Conservation (phyloP, 2,329 filamentous ascomycete species). For the Fusarium tuaranense region DNA sequence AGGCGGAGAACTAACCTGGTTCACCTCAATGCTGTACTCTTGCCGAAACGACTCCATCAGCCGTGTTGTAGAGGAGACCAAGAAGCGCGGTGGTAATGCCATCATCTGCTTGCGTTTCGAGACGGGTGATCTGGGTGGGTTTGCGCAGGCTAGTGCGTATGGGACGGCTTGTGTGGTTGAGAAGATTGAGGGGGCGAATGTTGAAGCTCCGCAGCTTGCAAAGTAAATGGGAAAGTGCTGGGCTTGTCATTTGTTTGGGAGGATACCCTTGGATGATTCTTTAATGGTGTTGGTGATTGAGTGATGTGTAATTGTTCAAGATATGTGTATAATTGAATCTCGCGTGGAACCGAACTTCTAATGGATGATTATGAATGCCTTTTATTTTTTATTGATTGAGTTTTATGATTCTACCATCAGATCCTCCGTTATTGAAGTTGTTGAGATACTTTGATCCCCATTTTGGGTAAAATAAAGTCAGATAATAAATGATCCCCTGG, state of each 20-base stretch:
- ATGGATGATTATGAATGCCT: background rate
- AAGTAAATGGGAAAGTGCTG: background rate
- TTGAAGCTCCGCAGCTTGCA: constrained; percentile 44
- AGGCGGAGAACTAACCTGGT: constrained; percentile 70
- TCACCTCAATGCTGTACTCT: constrained; percentile 69
- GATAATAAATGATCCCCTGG: too few species aligned
- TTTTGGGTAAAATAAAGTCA: too few species aligned
- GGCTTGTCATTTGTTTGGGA: background rate
- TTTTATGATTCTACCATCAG: background rate
- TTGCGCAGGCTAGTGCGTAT: constrained; percentile 70
- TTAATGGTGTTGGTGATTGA: background rate
- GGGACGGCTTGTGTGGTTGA: constrained; percentile 70
- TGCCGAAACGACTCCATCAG: constrained; percentile 70
- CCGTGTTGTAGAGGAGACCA: constrained; percentile 67
- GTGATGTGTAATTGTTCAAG: background rate
- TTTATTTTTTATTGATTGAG: background rate
- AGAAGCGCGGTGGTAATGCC: constrained; percentile 69
- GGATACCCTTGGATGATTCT: background rate
- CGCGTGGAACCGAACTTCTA: background rate
- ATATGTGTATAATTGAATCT: background rate
- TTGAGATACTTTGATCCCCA: too few species aligned
- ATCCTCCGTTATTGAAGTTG: too few species aligned
- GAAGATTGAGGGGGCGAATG: constrained; percentile 58
- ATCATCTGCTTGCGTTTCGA: constrained; percentile 71
- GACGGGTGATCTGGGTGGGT: constrained; percentile 64